phyloP scores from a whole-genome alignment of 2,329 filamentous ascomycete genomes.

The Fusarium guadeloupense region DNA sequence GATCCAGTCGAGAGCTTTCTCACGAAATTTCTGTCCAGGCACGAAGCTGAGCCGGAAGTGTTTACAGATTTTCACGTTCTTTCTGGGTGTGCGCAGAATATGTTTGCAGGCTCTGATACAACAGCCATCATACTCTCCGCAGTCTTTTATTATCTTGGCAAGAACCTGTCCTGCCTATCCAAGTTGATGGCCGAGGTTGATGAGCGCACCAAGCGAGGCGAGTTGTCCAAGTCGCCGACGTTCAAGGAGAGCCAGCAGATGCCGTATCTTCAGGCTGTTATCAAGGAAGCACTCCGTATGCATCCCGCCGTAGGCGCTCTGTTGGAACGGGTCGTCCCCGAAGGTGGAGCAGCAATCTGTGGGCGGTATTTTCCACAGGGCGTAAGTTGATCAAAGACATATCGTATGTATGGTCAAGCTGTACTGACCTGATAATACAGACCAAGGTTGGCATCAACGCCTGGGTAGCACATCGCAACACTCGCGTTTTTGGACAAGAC shows the following conservation, averaged over 20 bases:
- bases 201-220: background rate
- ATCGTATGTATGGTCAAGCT: background rate
- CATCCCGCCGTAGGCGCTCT: constrained; percentile 21
- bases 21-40: constrained; percentile 21
- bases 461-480: constrained; percentile 30
- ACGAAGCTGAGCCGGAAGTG: constrained; percentile 11
- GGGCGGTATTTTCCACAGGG: constrained; percentile 25
- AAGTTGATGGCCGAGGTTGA: constrained; percentile 20
- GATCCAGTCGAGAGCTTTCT: constrained; percentile 24
- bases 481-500: constrained; percentile 19
- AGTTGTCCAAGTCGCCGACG: constrained; percentile 14
- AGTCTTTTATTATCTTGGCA: constrained; percentile 20
- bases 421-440: background rate
- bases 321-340: constrained; percentile 21
- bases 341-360: constrained; percentile 16
- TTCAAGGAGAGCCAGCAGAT: constrained; percentile 28
- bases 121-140: constrained; percentile 30
- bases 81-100: constrained; percentile 22
- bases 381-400: constrained; percentile 12
- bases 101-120: constrained; percentile 32
- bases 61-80: constrained; percentile 26
- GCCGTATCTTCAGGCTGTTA: constrained; percentile 27
- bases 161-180: constrained; percentile 4
- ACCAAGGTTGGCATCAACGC: constrained; percentile 24
- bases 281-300: constrained; percentile 32